phyloP scores from a whole-genome alignment of 257 asterid species.

The Capsicum baccatum region DNA sequence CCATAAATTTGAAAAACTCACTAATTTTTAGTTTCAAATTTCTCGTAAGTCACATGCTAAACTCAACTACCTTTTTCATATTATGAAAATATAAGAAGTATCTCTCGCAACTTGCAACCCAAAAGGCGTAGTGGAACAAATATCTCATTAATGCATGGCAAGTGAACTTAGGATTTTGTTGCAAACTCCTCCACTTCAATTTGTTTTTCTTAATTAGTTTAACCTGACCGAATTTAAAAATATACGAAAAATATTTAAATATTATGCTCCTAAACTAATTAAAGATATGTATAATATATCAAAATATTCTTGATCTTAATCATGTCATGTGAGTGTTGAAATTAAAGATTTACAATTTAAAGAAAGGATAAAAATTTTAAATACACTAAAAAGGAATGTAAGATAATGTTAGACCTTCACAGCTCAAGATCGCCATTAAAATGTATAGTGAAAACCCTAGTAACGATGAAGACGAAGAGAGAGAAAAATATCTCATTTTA shows the following conservation, averaged over 20 bases:
- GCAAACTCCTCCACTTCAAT: not conserved
- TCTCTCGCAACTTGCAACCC: slow-evolving; percentile 39
- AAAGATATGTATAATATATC: not conserved
- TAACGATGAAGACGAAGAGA: too few species aligned
- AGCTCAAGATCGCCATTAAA: too few species aligned
- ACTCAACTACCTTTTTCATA: not conserved
- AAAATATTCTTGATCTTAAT: not conserved
- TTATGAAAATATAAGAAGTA: not conserved
- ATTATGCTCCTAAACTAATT: too few species aligned
- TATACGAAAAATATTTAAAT: too few species aligned
- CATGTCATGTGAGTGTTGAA: not conserved
- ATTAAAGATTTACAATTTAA: not conserved
- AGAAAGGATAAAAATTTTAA: not conserved
- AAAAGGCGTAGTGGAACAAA: slow-evolving; percentile 36
- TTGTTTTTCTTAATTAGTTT: too few species aligned
- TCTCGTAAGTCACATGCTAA: slow-evolving; percentile 16
- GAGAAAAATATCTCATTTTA: too few species aligned
- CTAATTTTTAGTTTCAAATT: slow-evolving; percentile 4
- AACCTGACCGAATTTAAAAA: too few species aligned
- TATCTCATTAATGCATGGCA: slow-evolving; percentile 43
- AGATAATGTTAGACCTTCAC: too few species aligned
- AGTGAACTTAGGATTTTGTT: slow-evolving; percentile 37
- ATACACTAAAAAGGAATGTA: not conserved
- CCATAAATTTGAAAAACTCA: slow-evolving; percentile 6
- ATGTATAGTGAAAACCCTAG: too few species aligned